Evolutionary conservation across 345 rosid species (phyloP), one percentile per base, ranked within the genome.

Genomic region (Kandelia obovata): DNA sequence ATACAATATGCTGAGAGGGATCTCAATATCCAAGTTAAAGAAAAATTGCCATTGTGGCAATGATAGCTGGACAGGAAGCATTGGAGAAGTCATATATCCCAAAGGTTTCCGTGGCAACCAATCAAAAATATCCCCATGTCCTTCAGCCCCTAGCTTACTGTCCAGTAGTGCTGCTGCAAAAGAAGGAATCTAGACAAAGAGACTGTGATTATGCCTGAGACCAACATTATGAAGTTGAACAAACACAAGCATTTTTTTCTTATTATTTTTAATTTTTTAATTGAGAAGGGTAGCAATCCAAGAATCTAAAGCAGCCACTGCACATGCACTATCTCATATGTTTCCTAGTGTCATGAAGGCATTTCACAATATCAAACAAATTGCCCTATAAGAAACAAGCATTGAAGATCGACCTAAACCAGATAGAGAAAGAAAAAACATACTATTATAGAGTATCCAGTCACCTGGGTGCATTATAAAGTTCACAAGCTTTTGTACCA

Each of bases 321-420:
- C 84, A 77, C 99, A 85, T 79, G 88, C 98, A 43, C 17, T 39
- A 10, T 73, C 99, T 87, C 97, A 92, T 96, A 81, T 90, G 95
- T 84, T 96, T 92, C 86, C 90, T 96, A 74, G 89, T 96, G 85
- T 96, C 99, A 72, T 95, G 85, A 53, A 96, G 90, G 75, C 99
- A 96, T 84, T 90, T 96, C 75, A 92, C 75, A 79, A 96, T 78
- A 83, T 96, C 99, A 11, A 83, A 85, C 55, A 92, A 77, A 80
- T 92, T 84, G 34, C 99, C 99, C 99, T 1, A 39, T 0, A 39
- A 39, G 46, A 39, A 39, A 39, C 46, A 39, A 39, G 3, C 15
- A 9, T 39, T 0, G 9, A 39, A 39, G 46, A 39, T 39, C 46
- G 1, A 39, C 4, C 0, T 39, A 39, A 1, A 3, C 15, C 3